These are phyloP conservation scores for Setaria italica DNA, from an alignment of 202 grass and related monocot species.

Conservation along the genomic window DNA sequence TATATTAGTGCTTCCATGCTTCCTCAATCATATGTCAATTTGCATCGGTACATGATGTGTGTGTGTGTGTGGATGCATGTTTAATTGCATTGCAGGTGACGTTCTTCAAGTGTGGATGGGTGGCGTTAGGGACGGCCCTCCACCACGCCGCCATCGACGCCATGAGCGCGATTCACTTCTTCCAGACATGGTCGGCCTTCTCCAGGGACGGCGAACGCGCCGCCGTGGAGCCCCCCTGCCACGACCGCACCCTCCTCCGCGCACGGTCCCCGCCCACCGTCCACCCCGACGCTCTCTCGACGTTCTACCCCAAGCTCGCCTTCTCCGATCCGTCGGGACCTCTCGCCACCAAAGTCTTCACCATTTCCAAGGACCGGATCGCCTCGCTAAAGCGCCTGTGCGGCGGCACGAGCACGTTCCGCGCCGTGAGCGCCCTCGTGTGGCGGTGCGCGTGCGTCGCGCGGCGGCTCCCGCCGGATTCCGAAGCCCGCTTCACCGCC, in stretches of 20 bases:
- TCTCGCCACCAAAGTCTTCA: not conserved
- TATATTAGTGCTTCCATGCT: no score
- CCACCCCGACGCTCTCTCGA: not conserved
- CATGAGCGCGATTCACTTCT: constrained; percentile 42
- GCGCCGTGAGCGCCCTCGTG: constrained; percentile 39
- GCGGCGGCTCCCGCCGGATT: not conserved
- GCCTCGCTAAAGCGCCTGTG: not conserved
- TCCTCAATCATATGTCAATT: no score
- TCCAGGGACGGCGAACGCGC: not conserved
- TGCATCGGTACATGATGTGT: no score
- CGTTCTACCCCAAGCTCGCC: not conserved
- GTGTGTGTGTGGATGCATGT: no score
- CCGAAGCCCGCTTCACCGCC: not conserved
- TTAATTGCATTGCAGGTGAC: not conserved
- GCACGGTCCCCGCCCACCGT: not conserved
- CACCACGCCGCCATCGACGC: constrained; percentile 45
- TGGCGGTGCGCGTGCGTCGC: constrained; percentile 40
- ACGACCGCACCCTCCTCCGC: constrained; percentile 48
- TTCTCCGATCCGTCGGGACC: not conserved
- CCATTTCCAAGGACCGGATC: constrained; percentile 37
- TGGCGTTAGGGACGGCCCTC: constrained; percentile 43
- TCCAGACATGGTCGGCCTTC: constrained; percentile 42
- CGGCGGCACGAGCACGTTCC: constrained; percentile 20
- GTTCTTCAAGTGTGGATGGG: constrained; percentile 44
- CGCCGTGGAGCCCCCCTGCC: constrained; percentile 34